Evolutionary conservation across 345 rosid genomes (phyloP).

Genomic region (Eucalyptus brandiana): DNA sequence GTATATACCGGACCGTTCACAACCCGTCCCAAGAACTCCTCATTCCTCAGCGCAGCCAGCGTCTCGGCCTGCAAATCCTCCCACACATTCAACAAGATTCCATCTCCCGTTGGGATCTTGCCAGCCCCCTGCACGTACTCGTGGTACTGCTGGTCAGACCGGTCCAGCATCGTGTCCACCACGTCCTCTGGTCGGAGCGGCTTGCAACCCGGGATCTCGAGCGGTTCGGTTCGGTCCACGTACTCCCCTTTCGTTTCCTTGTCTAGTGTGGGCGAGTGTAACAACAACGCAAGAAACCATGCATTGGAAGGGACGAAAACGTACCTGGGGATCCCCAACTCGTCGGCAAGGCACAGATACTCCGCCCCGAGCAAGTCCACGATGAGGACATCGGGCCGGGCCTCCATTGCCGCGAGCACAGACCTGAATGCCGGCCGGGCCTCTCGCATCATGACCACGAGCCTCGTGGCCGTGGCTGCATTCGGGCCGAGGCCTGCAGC

Average conservation of each 20-base stretch:
- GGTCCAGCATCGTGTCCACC: constrained; percentile 19
- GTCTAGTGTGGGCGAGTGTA: constrained; percentile 17
- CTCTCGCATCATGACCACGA: constrained; percentile 26
- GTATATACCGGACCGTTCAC: constrained; percentile 22
- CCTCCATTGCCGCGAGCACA: constrained; percentile 5
- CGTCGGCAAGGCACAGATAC: constrained; percentile 16
- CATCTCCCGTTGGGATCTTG: constrained; percentile 21
- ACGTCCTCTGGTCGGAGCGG: constrained; percentile 30
- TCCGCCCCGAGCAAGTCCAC: constrained; percentile 36
- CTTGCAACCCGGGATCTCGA: constrained; percentile 42
- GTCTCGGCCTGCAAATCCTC: constrained; percentile 32
- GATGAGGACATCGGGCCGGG: constrained; percentile 26
- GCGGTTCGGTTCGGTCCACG: constrained; percentile 11
- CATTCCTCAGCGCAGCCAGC: constrained; percentile 18
- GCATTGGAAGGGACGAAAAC: constrained; percentile 24
- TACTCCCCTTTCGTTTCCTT: constrained; percentile 23
- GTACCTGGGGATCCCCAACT: constrained; percentile 19
- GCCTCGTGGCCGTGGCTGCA: constrained; percentile 3
- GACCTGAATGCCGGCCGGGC: constrained; percentile 9
- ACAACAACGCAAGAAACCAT: constrained; percentile 32
- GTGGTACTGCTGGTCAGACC: constrained; percentile 1
- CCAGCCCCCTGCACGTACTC: not conserved
- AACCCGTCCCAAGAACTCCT: not conserved
- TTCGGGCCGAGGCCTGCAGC: constrained; percentile 8
- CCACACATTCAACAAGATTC: constrained; percentile 53